phyloP scores from a whole-genome alignment of 345 rosid species.

The Cardiospermum halicacabum region DNA sequence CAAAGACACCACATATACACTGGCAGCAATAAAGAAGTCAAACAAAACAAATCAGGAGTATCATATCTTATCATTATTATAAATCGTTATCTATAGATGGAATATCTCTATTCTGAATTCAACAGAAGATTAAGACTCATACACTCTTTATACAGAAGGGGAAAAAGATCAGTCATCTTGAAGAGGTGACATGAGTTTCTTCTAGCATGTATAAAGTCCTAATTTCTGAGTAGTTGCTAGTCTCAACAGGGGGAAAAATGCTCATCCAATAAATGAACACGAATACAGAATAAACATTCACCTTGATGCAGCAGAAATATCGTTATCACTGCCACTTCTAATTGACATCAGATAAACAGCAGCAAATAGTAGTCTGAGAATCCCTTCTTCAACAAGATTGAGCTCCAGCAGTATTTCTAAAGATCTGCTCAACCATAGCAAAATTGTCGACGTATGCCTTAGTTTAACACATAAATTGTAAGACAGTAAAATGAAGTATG shows the following conservation, averaged over 20 bases:
- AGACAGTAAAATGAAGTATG: conserved; percentile 1
- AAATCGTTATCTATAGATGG: neutral
- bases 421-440: conserved; percentile 53
- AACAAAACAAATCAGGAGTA: neutral
- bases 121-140: neutral
- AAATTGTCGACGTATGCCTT: conserved; percentile 4
- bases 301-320: conserved; percentile 84
- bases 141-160: neutral
- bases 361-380: conserved; percentile 75
- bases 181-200: neutral
- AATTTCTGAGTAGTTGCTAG: too few species aligned
- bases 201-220: neutral
- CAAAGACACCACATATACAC: neutral
- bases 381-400: conserved; percentile 84
- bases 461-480: neutral
- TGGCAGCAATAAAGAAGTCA: neutral
- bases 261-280: conserved; percentile 8
- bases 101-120: neutral
- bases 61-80: neutral
- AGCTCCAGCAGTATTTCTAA: conserved; percentile 73
- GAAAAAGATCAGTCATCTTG: neutral
- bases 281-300: conserved; percentile 28
- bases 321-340: conserved; percentile 62
- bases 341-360: conserved; percentile 68
- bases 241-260: conserved; percentile 1